Conservation (phyloP, 148 eudicot genomes). For the Rhododendron kiyosumense region DNA sequence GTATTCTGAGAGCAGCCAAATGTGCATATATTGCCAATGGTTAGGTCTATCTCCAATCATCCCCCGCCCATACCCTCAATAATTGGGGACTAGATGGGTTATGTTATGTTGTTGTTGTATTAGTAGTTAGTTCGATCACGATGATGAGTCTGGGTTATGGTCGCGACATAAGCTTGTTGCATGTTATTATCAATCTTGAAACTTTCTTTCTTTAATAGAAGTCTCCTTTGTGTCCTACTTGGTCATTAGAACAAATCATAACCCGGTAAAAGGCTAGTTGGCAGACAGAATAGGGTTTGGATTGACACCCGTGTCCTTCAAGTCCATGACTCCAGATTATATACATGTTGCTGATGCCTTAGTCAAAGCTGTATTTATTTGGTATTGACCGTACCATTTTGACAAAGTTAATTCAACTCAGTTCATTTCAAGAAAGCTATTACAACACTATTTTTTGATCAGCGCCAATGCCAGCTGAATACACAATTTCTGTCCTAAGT, state of each 20-base stretch:
- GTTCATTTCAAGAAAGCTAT: neutral
- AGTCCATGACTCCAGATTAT: neutral
- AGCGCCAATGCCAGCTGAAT: neutral
- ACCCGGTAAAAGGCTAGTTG: neutral
- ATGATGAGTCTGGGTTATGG: neutral
- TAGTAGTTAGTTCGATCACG: neutral
- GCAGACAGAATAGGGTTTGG: neutral
- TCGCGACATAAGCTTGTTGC: neutral
- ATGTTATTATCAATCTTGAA: neutral
- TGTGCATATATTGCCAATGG: too few relatives aligned
- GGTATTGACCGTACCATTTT: neutral
- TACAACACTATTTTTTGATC: neutral
- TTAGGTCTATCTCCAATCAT: too few relatives aligned
- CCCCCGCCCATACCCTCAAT: too few relatives aligned
- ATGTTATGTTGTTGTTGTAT: neutral
- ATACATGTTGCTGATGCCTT: neutral
- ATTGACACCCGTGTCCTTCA: neutral
- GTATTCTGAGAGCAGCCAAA: too few relatives aligned
- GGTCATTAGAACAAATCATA: neutral
- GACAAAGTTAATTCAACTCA: neutral
- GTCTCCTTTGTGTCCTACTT: neutral
- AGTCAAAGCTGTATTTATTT: neutral
- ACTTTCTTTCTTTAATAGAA: neutral
- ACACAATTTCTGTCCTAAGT: neutral
- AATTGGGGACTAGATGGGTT: too few relatives aligned